Evolutionary conservation across 371 early-diverging fungal species (phyloP).

Genomic region (Zopfochytrium polystomum): DNA sequence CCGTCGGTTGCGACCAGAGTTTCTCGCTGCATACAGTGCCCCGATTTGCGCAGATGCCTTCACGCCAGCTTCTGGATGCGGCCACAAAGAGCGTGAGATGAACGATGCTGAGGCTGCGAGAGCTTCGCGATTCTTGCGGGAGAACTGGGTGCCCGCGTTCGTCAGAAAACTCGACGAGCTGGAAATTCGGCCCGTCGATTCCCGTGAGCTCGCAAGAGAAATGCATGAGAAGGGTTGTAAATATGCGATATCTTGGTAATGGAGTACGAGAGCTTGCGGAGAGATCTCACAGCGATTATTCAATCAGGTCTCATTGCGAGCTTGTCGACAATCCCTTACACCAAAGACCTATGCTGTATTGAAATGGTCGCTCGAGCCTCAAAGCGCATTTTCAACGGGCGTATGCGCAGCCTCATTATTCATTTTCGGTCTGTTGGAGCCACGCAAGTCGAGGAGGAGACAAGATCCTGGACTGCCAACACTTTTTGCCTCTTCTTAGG

Average conservation of each 20-base stretch:
- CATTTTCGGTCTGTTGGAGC: conserved; percentile 50
- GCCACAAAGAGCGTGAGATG: conserved; percentile 34
- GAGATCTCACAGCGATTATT: neutral
- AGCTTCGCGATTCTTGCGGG: conserved; percentile 42
- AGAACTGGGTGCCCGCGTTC: conserved; percentile 44
- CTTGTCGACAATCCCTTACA: conserved; percentile 45
- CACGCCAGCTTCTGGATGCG: conserved; percentile 36
- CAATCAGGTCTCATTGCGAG: conserved; percentile 40
- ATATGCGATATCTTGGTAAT: conserved; percentile 51
- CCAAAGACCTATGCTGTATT: conserved; percentile 39
- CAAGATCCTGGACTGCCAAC: conserved; percentile 29
- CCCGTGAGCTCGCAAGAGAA: conserved; percentile 29
- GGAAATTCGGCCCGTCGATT: conserved; percentile 44
- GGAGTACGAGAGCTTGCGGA: conserved; percentile 1
- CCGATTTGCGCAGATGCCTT: conserved; percentile 36
- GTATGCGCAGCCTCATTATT: conserved; percentile 42
- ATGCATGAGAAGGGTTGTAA: conserved; percentile 49
- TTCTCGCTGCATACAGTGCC: conserved; percentile 32
- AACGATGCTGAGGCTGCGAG: conserved; percentile 38
- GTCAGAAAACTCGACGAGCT: conserved; percentile 45
- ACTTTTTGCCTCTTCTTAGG: conserved; percentile 40
- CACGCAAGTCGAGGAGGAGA: conserved; percentile 48
- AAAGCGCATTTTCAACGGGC: conserved; percentile 39
- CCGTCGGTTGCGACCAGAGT: conserved; percentile 48
- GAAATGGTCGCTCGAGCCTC: conserved; percentile 51